Evolutionary conservation across 768 basidiomycete genomes (phyloP), one percentile per base, ranked within the genome.

Genomic region (Russula brevipes): DNA sequence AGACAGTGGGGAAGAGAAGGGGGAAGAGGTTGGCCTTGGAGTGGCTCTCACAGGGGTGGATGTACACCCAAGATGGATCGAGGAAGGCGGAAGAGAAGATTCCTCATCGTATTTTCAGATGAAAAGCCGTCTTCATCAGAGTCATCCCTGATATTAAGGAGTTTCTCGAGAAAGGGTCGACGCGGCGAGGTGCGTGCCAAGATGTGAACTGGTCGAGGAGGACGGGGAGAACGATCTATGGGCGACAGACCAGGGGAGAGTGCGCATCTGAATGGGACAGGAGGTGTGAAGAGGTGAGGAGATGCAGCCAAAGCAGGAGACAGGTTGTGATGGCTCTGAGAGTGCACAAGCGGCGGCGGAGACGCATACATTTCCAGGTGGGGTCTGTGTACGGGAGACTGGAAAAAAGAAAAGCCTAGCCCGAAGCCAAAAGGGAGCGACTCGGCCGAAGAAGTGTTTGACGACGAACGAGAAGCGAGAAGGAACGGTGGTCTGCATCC

Each of bases 291-390:
- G 35, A 66, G 59, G 31, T 61, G 65, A 47, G 52, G 66, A 31
- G 66, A 57, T 19, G 53, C 56, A 55, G 64, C 61, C 42, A 59
- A 42, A 45, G 65, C 65, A 36, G 63, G 63, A 64, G 63, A 64
- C 45, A 60, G 54, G 0, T 38, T 56, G 9, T 49, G 56, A 24
- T 39, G 36, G 47, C 31, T 33, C 38, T 42, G 63, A 50, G 59
- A 56, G 47, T 35, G 35, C 36, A 12, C 39, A 10, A 67, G 58
- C n/a, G 67, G 67, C 53, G 62, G 54, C 2, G 65, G 67, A 49
- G 67, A 68, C 49, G 62, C 67, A 67, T 60, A 68, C 61, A 68
- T 63, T 30, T 63, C 52, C 36, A 66, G 47, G 41, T 61, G 51
- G 5, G 38, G 30, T 8, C 36, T 17, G 16, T 30, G 47, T 50